Evolutionary conservation across 2,329 filamentous ascomycete species (phyloP), one percentile per base, ranked within the genome.

Genomic region (Nothopassalora personata): DNA sequence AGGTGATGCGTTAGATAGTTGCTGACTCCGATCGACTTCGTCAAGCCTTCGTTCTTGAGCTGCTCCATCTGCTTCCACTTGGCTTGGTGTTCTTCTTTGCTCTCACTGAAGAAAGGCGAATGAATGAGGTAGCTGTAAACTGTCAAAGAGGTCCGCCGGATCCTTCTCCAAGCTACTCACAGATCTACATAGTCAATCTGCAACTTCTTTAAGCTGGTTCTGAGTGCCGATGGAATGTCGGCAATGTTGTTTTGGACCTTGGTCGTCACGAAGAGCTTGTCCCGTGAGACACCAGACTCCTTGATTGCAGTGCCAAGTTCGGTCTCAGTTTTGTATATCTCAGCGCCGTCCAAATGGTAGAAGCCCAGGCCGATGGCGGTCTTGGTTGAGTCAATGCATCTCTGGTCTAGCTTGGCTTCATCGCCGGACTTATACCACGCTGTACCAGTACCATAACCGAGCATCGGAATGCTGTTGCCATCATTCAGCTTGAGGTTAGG

Each of bases 371-470:
- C 81, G 67, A 91, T 86, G 33, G 89, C 88, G 63, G 76, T 80
- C 58, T 87, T 82, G 48, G 81, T 76, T 0, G 76, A 73, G 54
- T 86, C 82, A 13, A 86, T 77, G 53, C 81, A 75, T 5, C 79
- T 77, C 57, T 84, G 75, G 64, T 90, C 85, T 46, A 86, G 75
- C 50, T 80, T 75, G 51, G 72, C 70, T 60, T 80, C 77, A 8
- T 79, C 74, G 1, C 75, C 74, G 4, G 71, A 71, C 65, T 82
- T 82, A 70, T 83, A 89, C 74, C 79, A 86, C 27, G 87, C 86
- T 0, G 88, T 90, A 46, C 89, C 88, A 4, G 89, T 82, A 27
- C 89, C 89, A 67, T 89, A 91, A 45, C 80, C 86, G 18, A 91
- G 76, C 79, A 88, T 81, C 10, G 89, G 89, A 55, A 92, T 89